These are phyloP conservation scores for Escallonia rubra DNA, from an alignment of 129 eudicot genomes.

Conservation along the genomic window DNA sequence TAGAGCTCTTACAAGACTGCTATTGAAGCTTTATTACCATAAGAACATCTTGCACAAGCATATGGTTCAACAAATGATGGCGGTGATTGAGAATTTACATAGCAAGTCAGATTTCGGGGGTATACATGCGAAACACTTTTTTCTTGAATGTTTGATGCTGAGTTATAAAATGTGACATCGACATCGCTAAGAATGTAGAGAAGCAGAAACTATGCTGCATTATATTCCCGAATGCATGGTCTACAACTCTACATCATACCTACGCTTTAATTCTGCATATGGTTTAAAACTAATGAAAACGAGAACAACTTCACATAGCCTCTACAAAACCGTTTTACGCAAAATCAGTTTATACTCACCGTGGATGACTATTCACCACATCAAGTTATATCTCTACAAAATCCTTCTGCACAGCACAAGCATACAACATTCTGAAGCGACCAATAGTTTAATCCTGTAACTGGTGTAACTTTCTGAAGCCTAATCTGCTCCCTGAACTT, in stretches of 20 bases:
- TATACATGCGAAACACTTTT: neutral
- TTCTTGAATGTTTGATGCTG: neutral
- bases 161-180: neutral
- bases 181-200: neutral
- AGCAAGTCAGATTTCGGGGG: neutral
- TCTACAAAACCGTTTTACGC: neutral
- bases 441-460: constrained; percentile 26
- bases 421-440: constrained; percentile 1
- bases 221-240: neutral
- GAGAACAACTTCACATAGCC: neutral
- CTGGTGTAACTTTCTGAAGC: constrained; percentile 62
- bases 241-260: neutral
- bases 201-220: neutral
- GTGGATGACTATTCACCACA: too few species aligned
- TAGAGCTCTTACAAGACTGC: too few species aligned
- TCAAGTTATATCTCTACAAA: neutral
- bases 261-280: neutral
- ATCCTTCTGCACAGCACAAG: neutral
- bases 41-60: too few species aligned
- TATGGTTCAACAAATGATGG: neutral
- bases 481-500: constrained; percentile 84
- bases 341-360: too few species aligned
- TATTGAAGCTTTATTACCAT: too few species aligned
- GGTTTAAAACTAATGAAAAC: neutral
- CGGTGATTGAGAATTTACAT: neutral